Base-by-base conservation (phyloP, 2,329 filamentous ascomycete genomes). In the Monilinia vaccinii-corymbosi region DNA sequence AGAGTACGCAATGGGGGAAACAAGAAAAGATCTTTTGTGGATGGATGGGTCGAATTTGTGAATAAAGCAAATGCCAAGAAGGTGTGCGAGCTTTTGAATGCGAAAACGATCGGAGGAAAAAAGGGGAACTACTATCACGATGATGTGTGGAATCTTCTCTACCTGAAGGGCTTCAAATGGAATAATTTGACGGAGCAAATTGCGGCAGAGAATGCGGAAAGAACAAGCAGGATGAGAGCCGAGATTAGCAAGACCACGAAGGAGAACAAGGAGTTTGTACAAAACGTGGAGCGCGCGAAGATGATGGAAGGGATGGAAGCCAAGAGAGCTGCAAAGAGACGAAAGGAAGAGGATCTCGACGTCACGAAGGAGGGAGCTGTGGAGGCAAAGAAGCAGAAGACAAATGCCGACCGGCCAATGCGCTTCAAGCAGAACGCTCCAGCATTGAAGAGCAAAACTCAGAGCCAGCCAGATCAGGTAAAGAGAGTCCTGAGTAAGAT, bases 141-240 rank as follows among this genome's bases (percentile, higher is more conserved):
- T 71, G 90, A 95, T 72, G 81, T 95, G 48, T 95, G 90, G 90
- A 92, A 88, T 68, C 76, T 94, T 64, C 81, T 88, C 62, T 95
- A 95, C 70, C 76, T 95, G 63, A 87, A 83, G 64, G 89, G 88
- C 1, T 93, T 94, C 76, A 94, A 93, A 74, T 95, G 90, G 90
- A 65, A 81, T 64, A 78, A 85, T 68, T 73, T 86, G 64, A 91
- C 87, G 60, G 87, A 89, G 72, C 87, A 92, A 75, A 91, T 93
- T 66, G 81, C 87, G 45, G 81, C 86, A 32, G 90, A 95, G 77
- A 90, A 92, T 71, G 89, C 89, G 6, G 89, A 93, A 74, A 77
- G 89, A 61, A 81, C 85, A 58, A 87, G 85, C 68, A 81, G 89
- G 68, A 83, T 94, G 81, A 77, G 88, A 61, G 87, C 88, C 14